Base-by-base conservation (phyloP, 2,329 filamentous ascomycete species). In the Botrytis elliptica region DNA sequence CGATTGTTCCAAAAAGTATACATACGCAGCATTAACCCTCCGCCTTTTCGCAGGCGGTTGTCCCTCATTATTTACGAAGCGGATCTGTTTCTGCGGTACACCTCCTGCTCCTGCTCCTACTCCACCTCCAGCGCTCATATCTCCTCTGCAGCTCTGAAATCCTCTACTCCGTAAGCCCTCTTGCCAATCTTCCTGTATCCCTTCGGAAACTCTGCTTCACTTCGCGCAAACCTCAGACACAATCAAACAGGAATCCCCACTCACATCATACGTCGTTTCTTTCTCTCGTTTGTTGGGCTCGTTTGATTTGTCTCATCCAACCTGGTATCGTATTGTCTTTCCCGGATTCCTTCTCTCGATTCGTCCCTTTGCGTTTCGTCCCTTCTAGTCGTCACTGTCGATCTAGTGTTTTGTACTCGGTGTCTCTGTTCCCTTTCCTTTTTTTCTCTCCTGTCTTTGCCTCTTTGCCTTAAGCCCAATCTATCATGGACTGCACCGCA, bases 11-110 rank as follows among this genome's bases (percentile, higher is more conserved):
- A 73, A 75, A 73, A 72, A 73, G 63, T 73, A 77, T 71, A 87
- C 90, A 83, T 86, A 93, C 89, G 93, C 93, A 79, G 92, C 91
- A 83, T 91, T 93, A 80, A 95, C 93, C 79, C 93, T 87, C 80
- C 93, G 88, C 78, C 92, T 87, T 83, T 95, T 95, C 40, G 91
- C 91, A 75, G 93, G 92, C 67, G 93, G 93, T 77, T 93, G 91
- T 75, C 93, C 92, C 83, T 94, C 92, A 79, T 91, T 94, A 77
- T 93, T 92, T 78, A 95, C 92, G 82, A 95, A 95, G 78, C 92
- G 91, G 77, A 93, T 93, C 81, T 88, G 87, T 82, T 88, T 89
- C 25, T 12, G 71, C 10, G 7, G 71, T 46, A 44, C 25, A 42
- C 65, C 46, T 68, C 44, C 65, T 22, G 22, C 52, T 55, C 44